phyloP scores from a whole-genome alignment of 192 early-diverging fungal species.

The Rhizophagus sp. region DNA sequence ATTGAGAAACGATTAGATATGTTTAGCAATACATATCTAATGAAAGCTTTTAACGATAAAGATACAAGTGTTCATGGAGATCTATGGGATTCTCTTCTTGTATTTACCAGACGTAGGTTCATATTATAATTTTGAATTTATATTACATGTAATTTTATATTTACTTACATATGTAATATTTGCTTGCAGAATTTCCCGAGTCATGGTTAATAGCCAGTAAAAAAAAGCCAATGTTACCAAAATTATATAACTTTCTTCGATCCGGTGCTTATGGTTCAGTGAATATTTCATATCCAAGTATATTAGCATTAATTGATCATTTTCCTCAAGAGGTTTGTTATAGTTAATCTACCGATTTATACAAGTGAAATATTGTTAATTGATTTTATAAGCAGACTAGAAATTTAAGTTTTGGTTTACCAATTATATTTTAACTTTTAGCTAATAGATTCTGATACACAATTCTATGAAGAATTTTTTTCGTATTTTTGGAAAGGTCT shows the following conservation, averaged over 20 bases:
- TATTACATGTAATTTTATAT: not conserved
- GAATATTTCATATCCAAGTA: conserved; percentile 69
- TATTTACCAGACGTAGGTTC: conserved; percentile 62
- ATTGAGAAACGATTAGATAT: conserved; percentile 45
- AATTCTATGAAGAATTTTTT: conserved; percentile 64
- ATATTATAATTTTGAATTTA: not conserved
- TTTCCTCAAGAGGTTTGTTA: conserved; percentile 52
- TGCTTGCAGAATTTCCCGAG: conserved; percentile 52
- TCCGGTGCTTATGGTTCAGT: conserved; percentile 65
- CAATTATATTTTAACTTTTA: not conserved
- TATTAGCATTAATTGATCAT: conserved; percentile 71
- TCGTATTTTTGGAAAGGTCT: conserved; percentile 61
- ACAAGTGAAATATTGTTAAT: not conserved
- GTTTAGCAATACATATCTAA: conserved; percentile 60
- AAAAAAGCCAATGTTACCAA: conserved; percentile 61
- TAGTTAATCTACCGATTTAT: not conserved
- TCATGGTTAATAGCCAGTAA: conserved; percentile 56
- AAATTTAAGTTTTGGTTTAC: not conserved
- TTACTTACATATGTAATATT: not conserved
- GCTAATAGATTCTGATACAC: conserved; percentile 35
- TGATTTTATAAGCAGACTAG: no score
- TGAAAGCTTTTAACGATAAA: conserved; percentile 71
- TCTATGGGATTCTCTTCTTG: conserved; percentile 86
- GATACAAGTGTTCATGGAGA: conserved; percentile 71
- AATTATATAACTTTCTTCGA: conserved; percentile 72